These are phyloP conservation scores for Ploettnerulaceae sp. DNA, from an alignment of 2,329 filamentous ascomycete species.

Conservation along the genomic window DNA sequence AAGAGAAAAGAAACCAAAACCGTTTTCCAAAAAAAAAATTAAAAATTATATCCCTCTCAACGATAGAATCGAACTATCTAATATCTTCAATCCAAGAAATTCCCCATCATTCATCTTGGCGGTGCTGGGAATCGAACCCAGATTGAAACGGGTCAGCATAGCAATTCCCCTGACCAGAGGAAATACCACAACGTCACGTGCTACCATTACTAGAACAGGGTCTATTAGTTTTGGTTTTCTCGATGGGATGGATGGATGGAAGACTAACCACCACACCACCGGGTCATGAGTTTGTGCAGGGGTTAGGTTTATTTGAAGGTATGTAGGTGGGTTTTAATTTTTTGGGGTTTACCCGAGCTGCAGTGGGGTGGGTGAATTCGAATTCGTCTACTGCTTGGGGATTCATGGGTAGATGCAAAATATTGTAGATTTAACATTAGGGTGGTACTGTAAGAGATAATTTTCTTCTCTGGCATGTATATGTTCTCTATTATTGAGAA, in stretches of 20 bases:
- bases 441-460: too few relatives aligned
- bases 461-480: too few relatives aligned
- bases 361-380: not conserved
- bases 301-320: not conserved
- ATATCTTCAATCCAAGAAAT: slow-evolving; percentile 5
- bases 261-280: slow-evolving; percentile 1
- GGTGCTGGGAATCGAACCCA: slow-evolving; percentile 12
- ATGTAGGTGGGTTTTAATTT: not conserved
- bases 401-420: too few relatives aligned
- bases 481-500: too few relatives aligned
- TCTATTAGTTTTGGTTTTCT: not conserved
- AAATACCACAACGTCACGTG: slow-evolving; percentile 7
- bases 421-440: too few relatives aligned
- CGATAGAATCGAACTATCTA: slow-evolving; percentile 6
- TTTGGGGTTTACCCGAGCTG: not conserved
- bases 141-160: slow-evolving; percentile 10
- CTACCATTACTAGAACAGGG: slow-evolving; percentile 4
- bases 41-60: not conserved
- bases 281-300: not conserved
- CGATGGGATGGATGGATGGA: not conserved
- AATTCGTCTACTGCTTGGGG: too few relatives aligned
- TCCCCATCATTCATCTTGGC: too few relatives aligned
- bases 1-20: not conserved
- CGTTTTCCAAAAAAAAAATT: not conserved
- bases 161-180: not conserved